Percentiles rank a stretch among this genome's conserved stretches.
Conservation (phyloP, 805 yeast genomes). For the Starmerella etchellsii region DNA sequence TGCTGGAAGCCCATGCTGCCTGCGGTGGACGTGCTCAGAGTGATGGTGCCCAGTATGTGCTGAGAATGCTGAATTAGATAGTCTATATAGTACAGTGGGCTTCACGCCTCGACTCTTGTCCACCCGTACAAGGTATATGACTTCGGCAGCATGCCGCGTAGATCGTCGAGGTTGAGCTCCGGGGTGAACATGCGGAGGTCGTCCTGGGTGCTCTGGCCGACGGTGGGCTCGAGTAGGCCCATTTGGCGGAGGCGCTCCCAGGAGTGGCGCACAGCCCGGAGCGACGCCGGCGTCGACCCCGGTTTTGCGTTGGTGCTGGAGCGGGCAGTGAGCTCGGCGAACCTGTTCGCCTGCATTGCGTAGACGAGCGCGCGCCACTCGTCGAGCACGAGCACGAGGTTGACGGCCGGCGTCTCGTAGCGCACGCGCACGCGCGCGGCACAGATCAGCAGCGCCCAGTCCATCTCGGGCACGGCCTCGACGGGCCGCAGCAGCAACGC, state of each 20-base stretch:
- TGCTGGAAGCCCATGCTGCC: too few relatives aligned
- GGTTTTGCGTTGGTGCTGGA: background rate
- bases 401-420: conserved; percentile 45
- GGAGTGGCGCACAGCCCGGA: conserved; percentile 46
- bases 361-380: conserved; percentile 56
- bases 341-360: conserved; percentile 31
- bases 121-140: conserved; percentile 32
- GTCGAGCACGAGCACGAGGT: conserved; percentile 61
- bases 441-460: conserved; percentile 55
- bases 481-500: conserved; percentile 9
- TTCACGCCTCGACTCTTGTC: conserved; percentile 25
- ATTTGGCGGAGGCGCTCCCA: conserved; percentile 61
- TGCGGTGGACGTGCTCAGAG: too few relatives aligned
- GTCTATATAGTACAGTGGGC: too few relatives aligned
- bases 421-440: conserved; percentile 61
- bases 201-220: conserved; percentile 32
- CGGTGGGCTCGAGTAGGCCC: conserved; percentile 37
- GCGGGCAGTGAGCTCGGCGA: conserved; percentile 7
- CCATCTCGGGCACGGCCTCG: conserved; percentile 49
- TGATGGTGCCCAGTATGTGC: too few relatives aligned
- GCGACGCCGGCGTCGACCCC: conserved; percentile 28
- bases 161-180: conserved; percentile 27
- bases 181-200: conserved; percentile 27
- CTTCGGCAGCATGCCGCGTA: conserved; percentile 24
- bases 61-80: too few relatives aligned